Percentiles rank a stretch among this genome's conserved stretches.
Evolutionary conservation across 169 alveolate species (phyloP).

Genomic region (Cryptosporidium sp.): DNA sequence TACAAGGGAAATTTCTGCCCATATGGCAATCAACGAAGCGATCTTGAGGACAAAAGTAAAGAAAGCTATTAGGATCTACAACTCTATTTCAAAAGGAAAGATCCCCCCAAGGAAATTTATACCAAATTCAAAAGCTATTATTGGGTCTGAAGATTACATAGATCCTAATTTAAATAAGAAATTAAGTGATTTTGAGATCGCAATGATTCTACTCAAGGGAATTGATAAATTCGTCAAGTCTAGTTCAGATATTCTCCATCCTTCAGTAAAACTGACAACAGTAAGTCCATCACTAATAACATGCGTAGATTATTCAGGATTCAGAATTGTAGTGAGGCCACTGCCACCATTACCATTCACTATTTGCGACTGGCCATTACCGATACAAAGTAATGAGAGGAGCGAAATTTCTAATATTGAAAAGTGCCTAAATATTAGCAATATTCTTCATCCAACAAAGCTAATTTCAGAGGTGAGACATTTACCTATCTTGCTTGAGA

Average conservation of each 20-base stretch:
- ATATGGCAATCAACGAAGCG: conserved; percentile 74
- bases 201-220: conserved; percentile 32
- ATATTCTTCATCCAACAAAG: conserved; percentile 65
- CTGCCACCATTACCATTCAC: conserved; percentile 56
- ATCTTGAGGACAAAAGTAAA: conserved; percentile 52
- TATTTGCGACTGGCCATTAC: conserved; percentile 75
- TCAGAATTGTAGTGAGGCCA: conserved; percentile 57
- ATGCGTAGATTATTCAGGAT: conserved; percentile 74
- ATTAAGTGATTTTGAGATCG: conserved; percentile 9
- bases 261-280: conserved; percentile 36
- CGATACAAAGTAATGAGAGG: conserved; percentile 71
- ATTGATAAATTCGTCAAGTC: conserved; percentile 6
- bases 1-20: conserved; percentile 73
- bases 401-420: conserved; percentile 43
- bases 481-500: conserved; percentile 53
- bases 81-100: conserved; percentile 37
- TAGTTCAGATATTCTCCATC: conserved; percentile 42
- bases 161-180: neutral
- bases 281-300: conserved; percentile 67
- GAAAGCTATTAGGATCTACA: conserved; percentile 53
- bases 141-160: neutral
- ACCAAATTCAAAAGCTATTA: conserved; percentile 5
- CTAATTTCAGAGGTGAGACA: conserved; percentile 39
- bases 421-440: conserved; percentile 53
- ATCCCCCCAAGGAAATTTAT: neutral